A percentile compares a stretch with the other conserved stretches of the same genome.
Evolutionary conservation across 148 eudicot genomes (phyloP).

Genomic region (Agrostemma githago): DNA sequence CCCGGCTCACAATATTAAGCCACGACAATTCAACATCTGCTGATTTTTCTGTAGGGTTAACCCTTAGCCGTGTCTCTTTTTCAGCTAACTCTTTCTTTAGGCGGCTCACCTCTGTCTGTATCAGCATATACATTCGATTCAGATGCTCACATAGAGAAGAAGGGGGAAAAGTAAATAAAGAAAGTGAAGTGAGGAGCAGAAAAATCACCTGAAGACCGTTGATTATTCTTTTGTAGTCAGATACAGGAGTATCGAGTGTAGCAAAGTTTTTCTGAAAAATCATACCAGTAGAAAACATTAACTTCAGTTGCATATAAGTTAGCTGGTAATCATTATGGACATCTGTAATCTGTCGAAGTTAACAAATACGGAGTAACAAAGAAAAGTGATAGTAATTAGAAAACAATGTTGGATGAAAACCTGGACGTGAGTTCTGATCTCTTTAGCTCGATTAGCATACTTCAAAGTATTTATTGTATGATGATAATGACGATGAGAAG

Average conservation of each 20-base stretch:
- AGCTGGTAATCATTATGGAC: not conserved
- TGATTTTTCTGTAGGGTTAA: constrained; percentile 58
- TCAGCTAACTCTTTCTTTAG: constrained; percentile 66
- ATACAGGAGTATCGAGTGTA: constrained; percentile 64
- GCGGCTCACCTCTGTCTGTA: constrained; percentile 67
- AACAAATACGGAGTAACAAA: not conserved
- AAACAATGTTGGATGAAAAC: constrained; percentile 33
- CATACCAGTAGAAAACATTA: not conserved
- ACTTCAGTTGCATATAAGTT: not conserved
- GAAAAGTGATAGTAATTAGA: not conserved
- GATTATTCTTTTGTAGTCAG: constrained; percentile 83
- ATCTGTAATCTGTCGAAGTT: not conserved
- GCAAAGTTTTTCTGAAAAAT: constrained; percentile 66
- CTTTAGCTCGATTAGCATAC: constrained; percentile 88
- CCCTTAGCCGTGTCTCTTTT: constrained; percentile 53
- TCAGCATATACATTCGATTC: constrained; percentile 10
- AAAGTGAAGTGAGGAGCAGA: not conserved
- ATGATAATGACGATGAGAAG: constrained; percentile 73
- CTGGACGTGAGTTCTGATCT: constrained; percentile 88
- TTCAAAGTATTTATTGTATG: constrained; percentile 81
- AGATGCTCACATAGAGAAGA: constrained; percentile 8
- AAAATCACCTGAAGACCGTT: constrained; percentile 67
- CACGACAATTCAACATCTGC: constrained; percentile 68
- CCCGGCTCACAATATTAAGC: constrained; percentile 67
- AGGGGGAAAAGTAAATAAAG: constrained; percentile 1